Evolutionary conservation across 2,329 filamentous ascomycete genomes (phyloP).

Genomic region (Xylariaceae sp.): DNA sequence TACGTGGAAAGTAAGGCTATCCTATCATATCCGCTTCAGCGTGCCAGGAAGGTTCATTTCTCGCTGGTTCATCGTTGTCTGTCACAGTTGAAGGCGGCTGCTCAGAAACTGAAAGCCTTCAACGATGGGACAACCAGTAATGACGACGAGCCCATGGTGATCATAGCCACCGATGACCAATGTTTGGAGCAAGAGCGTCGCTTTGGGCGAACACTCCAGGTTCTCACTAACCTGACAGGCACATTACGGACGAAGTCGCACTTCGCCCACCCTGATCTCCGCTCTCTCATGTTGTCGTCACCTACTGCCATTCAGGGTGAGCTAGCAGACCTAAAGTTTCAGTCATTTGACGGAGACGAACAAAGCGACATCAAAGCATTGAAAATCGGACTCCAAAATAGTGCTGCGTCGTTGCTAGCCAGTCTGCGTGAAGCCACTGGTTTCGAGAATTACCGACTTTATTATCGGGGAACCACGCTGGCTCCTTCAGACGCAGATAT

Average conservation of each 20-base stretch:
- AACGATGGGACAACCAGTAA: slow-evolving; percentile 39
- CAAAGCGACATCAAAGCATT: slow-evolving; percentile 58
- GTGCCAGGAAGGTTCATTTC: slow-evolving; percentile 57
- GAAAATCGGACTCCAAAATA: slow-evolving; percentile 65
- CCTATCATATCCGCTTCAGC: slow-evolving; percentile 42
- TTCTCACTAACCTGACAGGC: slow-evolving; percentile 62
- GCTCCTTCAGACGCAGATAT: slow-evolving; percentile 55
- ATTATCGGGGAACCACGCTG: slow-evolving; percentile 63
- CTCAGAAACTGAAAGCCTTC: slow-evolving; percentile 49
- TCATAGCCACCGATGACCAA: slow-evolving; percentile 41
- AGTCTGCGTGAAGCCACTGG: slow-evolving; percentile 64
- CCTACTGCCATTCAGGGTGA: slow-evolving; percentile 56
- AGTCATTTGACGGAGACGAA: slow-evolving; percentile 60
- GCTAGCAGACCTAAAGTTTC: slow-evolving; percentile 63
- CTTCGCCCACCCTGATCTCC: slow-evolving; percentile 54
- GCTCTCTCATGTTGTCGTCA: slow-evolving; percentile 47
- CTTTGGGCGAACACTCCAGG: slow-evolving; percentile 63
- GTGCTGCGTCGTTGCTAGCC: slow-evolving; percentile 62
- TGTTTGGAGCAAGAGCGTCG: slow-evolving; percentile 52
- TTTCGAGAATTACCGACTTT: slow-evolving; percentile 70
- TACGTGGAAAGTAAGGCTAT: slow-evolving; percentile 61
- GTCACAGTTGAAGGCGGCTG: slow-evolving; percentile 60
- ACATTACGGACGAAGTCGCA: slow-evolving; percentile 58
- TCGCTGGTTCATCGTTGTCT: slow-evolving; percentile 70
- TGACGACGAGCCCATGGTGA: slow-evolving; percentile 48